Evolutionary conservation across 306 rosid genomes (phyloP).

Genomic region (Urtica urens): DNA sequence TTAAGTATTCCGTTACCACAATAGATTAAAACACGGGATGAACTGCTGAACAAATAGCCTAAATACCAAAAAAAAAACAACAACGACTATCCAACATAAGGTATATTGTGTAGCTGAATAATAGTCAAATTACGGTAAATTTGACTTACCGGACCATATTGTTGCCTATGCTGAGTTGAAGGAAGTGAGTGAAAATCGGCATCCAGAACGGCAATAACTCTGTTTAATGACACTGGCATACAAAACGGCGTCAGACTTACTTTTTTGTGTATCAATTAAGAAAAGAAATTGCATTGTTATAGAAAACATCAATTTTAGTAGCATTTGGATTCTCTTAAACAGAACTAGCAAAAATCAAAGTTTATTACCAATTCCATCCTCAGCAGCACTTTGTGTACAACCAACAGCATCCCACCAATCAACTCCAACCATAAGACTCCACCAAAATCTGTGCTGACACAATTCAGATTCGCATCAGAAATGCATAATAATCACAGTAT

Average conservation of each 20-base stretch:
- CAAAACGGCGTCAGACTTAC: slow-evolving; percentile 11
- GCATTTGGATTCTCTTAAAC: not conserved
- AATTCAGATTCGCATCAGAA: slow-evolving; percentile 16
- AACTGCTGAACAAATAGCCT: too few species aligned
- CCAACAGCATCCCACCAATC: slow-evolving; percentile 99
- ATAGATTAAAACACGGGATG: too few species aligned
- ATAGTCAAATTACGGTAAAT: too few species aligned
- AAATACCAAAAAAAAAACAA: too few species aligned
- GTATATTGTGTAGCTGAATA: too few species aligned
- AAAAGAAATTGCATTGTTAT: not conserved
- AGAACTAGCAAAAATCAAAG: not conserved
- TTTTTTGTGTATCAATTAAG: not conserved
- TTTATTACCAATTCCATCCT: slow-evolving; percentile 87
- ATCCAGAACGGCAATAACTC: slow-evolving; percentile 95
- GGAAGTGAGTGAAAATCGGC: slow-evolving; percentile 99
- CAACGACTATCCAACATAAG: too few species aligned
- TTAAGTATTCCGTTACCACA: too few species aligned
- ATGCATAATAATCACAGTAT: not conserved
- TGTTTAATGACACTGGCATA: slow-evolving; percentile 80
- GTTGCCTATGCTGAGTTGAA: slow-evolving; percentile 88
- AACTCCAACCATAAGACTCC: slow-evolving; percentile 99
- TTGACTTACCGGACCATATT: slow-evolving; percentile 87
- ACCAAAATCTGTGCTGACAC: slow-evolving; percentile 73
- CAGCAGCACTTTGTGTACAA: slow-evolving; percentile 98
- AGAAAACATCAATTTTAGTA: not conserved